Evolutionary conservation across 768 basidiomycete species (phyloP), one percentile per base, ranked within the genome.

Genomic region (Lactarius akahatsu): DNA sequence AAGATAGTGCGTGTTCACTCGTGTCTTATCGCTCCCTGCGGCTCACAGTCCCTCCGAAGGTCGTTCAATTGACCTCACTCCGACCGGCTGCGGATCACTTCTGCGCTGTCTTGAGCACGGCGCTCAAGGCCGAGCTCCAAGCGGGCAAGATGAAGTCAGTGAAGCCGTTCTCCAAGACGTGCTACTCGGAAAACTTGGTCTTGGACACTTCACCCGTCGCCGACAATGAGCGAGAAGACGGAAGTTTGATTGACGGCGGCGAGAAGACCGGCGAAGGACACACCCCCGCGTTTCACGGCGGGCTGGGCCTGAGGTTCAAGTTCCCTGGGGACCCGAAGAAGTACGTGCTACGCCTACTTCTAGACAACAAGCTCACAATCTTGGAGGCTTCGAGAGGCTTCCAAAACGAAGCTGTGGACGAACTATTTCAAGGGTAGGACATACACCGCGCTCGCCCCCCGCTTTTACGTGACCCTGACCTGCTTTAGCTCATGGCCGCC

Each of bases 341-440:
- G 92, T 94, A 73, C 66, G 85, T 77, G 55, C 57, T 54, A 10
- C 52, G 28, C 15, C 69, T 47, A 4, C 58, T 62, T 63, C 15
- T 34, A 32, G 1, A 15, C 32, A 23, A 50, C 54, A 16, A 50
- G 50, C 40, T 64, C 7, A 56, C 30, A 18, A 63, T 56, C 15
- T 47, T 47, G 2, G 67, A 94, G 93, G 77, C 80, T 96, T 58
- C 85, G 92, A 23, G 94, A 96, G 78, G 90, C 90, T 38, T 94
- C 91, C 13, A 99, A 99, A 78, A 88, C 96, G 71, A 97, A 97
- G 77, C 82, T 98, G 18, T 99, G 96, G 96, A 89, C 89, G 15
- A 84, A 86, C 40, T 98, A 98, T 75, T 82, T 98, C 26, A 81
- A 83, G 72, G 80, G 94, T 96, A 72, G 68, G 68, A 15, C 52